Evolutionary conservation across 441 rosid genomes (phyloP), one percentile per base, ranked within the genome.

Genomic region (Capsella rubella): DNA sequence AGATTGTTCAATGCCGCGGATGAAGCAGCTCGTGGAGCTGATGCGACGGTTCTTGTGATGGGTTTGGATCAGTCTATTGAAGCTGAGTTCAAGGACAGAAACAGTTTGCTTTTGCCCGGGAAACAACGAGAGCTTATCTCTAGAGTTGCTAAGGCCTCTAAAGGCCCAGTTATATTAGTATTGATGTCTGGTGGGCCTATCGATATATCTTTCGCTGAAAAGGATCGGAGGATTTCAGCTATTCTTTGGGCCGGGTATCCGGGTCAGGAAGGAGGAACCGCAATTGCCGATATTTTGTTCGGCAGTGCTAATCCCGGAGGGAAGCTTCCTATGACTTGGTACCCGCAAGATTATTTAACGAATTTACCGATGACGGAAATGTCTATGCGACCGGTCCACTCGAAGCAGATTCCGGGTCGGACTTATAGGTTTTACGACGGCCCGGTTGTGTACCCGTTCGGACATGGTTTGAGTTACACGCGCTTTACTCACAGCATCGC

Each of bases 291-390:
- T 72, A 61, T 92, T 1, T 53, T 95, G 77, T 94, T 82, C 37
- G 97, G 97, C 53, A 40, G 80, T 0, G 68, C 84, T 13, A 95
- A 92, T 55, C 97, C 97, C 65, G 93, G 93, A 49, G 99, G 99
- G 0, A 95, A 85, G 77, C 78, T 92, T 40, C 99, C 99, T 0
- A 88, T 92, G 97, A 95, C 99, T n/a, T 95, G 99, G 99, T 92
- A 95, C 74, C 97, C 94, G 18, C 93, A 95, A 60, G 94, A 85
- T 0, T 95, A 92, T 37, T 49, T 90, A 3, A 45, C 79, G 6
- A 85, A 87, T 68, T 72, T 95, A 8, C 93, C 96, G 1, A 95
- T 95, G 99, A 92, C 97, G 0, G 77, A 85, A 61, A 92, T 95
- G 99, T 84, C 84, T 0, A 95, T 95, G 99, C 71, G 97, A 43